Conservation (phyloP, 2,329 filamentous ascomycete genomes). For the Fusarium avenaceum region DNA sequence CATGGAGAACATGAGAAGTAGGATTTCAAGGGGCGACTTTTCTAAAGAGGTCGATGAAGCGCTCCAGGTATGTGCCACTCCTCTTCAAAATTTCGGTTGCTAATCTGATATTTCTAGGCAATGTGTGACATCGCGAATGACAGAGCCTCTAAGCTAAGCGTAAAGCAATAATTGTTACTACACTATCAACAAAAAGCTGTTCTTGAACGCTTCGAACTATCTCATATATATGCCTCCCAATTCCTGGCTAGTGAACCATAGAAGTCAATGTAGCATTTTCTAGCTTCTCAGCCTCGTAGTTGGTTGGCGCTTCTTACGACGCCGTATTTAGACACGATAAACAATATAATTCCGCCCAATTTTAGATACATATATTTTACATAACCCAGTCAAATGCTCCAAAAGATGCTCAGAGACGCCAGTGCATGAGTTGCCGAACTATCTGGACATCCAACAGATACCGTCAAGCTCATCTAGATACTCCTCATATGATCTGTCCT, state of each 20-base stretch:
- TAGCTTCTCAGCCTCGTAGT: constrained; percentile 8
- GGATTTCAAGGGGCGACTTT: constrained; percentile 78
- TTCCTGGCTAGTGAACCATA: neutral
- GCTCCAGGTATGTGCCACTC: constrained; percentile 71
- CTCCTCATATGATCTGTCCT: constrained; percentile 65
- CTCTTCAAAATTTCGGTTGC: neutral
- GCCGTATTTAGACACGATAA: constrained; percentile 23
- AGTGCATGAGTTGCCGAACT: constrained; percentile 15
- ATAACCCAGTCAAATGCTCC: constrained; percentile 13
- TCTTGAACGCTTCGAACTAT: constrained; percentile 11
- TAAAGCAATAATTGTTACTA: constrained; percentile 13
- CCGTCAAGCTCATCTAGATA: constrained; percentile 69
- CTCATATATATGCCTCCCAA: constrained; percentile 4
- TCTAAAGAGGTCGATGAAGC: constrained; percentile 77
- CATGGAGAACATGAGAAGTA: constrained; percentile 82
- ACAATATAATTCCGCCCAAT: constrained; percentile 23
- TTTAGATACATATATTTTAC: constrained; percentile 33
- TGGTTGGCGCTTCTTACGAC: constrained; percentile 9
- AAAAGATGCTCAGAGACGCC: constrained; percentile 13
- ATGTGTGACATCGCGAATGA: constrained; percentile 94
- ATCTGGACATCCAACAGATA: constrained; percentile 61
- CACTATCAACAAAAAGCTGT: constrained; percentile 6
- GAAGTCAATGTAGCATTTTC: constrained; percentile 7
- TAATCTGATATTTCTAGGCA: constrained; percentile 64
- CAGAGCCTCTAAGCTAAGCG: constrained; percentile 64